These are phyloP conservation scores for Fragilariopsis cylindrus DNA, from an alignment of 108 stramenopile genomes.

Conservation along the genomic window DNA sequence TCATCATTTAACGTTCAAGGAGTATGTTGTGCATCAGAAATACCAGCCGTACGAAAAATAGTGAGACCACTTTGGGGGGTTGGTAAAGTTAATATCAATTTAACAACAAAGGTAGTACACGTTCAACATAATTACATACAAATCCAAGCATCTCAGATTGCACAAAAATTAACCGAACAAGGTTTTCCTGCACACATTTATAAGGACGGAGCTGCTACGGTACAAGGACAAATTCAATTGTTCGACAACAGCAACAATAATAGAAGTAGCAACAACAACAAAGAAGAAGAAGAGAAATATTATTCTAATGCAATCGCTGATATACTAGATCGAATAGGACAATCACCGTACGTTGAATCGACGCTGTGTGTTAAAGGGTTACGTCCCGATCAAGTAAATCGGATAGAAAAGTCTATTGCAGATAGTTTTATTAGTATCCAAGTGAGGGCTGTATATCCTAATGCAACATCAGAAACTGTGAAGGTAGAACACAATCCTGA, in stretches of 20 bases:
- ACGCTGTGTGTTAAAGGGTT: constrained; percentile 56
- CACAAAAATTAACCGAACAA: constrained; percentile 47
- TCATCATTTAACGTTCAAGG: constrained; percentile 56
- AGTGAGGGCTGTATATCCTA: constrained; percentile 59
- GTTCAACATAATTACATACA: constrained; percentile 62
- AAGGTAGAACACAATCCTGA: constrained; percentile 81
- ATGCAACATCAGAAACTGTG: constrained; percentile 54
- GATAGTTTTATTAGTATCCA: constrained; percentile 60
- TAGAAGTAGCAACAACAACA: constrained; percentile 9
- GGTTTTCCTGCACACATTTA: constrained; percentile 63
- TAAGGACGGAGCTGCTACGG: constrained; percentile 52
- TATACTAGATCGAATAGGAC: constrained; percentile 27
- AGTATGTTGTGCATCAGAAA: constrained; percentile 85
- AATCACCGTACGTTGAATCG: constrained; percentile 67
- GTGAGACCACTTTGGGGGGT: constrained; percentile 73
- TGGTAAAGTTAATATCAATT: constrained; percentile 65
- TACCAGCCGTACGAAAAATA: constrained; percentile 62
- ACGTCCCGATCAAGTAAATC: constrained; percentile 15
- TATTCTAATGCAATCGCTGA: constrained; percentile 13
- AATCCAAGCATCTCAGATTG: constrained; percentile 48
- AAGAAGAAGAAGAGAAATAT: not conserved
- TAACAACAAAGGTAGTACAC: constrained; percentile 75
- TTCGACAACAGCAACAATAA: constrained; percentile 1
- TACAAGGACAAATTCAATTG: constrained; percentile 3
- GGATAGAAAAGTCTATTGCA: constrained; percentile 43